phyloP scores from a whole-genome alignment of 805 yeast genomes.

The Novakomyces olei region DNA sequence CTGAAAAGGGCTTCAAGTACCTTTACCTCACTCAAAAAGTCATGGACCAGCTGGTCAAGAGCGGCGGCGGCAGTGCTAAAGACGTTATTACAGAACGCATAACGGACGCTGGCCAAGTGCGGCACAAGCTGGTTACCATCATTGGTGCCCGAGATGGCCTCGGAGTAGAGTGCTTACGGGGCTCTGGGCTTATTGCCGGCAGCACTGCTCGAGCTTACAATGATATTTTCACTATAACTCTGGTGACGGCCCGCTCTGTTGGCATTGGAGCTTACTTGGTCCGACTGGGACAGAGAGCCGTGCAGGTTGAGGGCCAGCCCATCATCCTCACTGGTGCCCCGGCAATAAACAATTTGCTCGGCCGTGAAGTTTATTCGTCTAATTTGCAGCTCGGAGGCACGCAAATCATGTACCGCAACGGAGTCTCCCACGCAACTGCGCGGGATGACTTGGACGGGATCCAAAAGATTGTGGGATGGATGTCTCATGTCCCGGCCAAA shows the following conservation, averaged over 20 bases:
- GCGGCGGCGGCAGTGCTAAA: conserved; percentile 12
- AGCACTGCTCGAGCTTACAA: conserved; percentile 94
- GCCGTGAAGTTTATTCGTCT: conserved; percentile 91
- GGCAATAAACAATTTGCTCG: conserved; percentile 87
- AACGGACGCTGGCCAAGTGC: conserved; percentile 67
- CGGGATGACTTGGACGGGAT: conserved; percentile 92
- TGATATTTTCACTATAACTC: conserved; percentile 91
- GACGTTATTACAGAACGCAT: conserved; percentile 52
- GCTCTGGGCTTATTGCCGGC: conserved; percentile 97
- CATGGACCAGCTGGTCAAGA: conserved; percentile 28
- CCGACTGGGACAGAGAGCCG: conserved; percentile 95
- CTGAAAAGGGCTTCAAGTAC: conserved; percentile 74
- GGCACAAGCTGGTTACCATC: conserved; percentile 61
- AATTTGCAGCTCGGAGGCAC: conserved; percentile 98
- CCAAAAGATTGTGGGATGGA: conserved; percentile 82
- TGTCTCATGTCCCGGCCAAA: conserved; percentile 80
- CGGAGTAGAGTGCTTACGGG: conserved; percentile 96
- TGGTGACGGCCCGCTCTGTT: conserved; percentile 98
- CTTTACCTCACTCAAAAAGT: conserved; percentile 60
- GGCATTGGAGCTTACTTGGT: conserved; percentile 99
- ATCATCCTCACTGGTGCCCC: conserved; percentile 98
- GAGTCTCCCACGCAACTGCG: conserved; percentile 97
- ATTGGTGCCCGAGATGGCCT: conserved; percentile 90
- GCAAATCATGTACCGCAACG: conserved; percentile 93
- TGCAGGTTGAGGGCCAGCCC: conserved; percentile 97